These are phyloP conservation scores for Durotheca rogersii DNA, from an alignment of 495 filamentous ascomycete genomes.

Conservation along the genomic window DNA sequence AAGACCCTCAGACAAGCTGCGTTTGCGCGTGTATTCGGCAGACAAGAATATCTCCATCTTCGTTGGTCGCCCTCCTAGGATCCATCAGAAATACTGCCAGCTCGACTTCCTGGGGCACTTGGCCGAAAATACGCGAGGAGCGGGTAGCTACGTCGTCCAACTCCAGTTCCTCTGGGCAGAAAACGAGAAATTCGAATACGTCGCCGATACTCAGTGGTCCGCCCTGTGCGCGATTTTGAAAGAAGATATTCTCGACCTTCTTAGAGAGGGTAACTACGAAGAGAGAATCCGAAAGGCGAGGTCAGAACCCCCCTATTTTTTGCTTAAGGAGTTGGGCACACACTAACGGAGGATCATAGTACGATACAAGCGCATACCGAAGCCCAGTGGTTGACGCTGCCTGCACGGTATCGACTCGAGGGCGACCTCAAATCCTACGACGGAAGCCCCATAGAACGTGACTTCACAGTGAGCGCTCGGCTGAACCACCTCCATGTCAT, in stretches of 20 bases:
- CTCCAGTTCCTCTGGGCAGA: neutral
- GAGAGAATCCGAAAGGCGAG: slow-evolving; percentile 26
- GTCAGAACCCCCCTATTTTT: neutral
- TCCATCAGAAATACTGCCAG: slow-evolving; percentile 46
- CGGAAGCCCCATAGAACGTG: slow-evolving; percentile 13
- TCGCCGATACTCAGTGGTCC: slow-evolving; percentile 45
- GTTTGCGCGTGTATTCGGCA: slow-evolving; percentile 47
- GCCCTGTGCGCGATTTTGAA: slow-evolving; percentile 44
- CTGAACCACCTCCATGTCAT: slow-evolving; percentile 46
- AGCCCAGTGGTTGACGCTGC: neutral
- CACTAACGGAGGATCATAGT: neutral
- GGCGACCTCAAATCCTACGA: slow-evolving; percentile 30
- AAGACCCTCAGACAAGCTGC: slow-evolving; percentile 41
- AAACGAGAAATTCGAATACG: slow-evolving; percentile 33
- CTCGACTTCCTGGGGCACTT: neutral
- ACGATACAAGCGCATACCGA: neutral
- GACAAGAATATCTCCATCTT: slow-evolving; percentile 51
- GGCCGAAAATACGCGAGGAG: neutral
- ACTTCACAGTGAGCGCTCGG: slow-evolving; percentile 43
- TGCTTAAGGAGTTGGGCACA: neutral
- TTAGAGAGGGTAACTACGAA: slow-evolving; percentile 26
- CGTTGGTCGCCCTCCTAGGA: slow-evolving; percentile 46
- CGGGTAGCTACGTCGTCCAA: neutral
- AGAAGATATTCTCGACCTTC: slow-evolving; percentile 44
- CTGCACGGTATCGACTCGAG: neutral